Conservation (phyloP, 495 filamentous ascomycete genomes). For the Penicillium atrosanguineum region DNA sequence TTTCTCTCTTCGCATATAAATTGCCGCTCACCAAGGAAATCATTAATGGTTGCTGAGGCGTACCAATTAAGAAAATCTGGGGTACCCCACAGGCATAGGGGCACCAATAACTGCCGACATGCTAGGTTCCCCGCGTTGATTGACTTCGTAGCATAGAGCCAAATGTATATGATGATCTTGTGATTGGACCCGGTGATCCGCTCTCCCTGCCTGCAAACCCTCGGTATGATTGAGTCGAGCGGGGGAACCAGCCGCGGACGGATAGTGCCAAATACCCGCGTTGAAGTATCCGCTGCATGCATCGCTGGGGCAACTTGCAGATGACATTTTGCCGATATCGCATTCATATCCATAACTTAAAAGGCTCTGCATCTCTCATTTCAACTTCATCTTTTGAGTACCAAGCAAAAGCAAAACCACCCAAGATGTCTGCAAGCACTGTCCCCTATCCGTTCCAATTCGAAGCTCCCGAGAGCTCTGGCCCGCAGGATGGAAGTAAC, state of each 20-base stretch:
- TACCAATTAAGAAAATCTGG: no score
- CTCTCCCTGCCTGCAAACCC: not conserved
- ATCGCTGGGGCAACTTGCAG: not conserved
- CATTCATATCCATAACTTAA: not conserved
- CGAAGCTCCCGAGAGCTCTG: conserved; percentile 6
- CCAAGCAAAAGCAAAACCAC: not conserved
- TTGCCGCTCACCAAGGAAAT: no score
- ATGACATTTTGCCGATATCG: conserved; percentile 8
- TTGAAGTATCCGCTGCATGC: conserved; percentile 3
- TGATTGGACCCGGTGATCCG: no score
- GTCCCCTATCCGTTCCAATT: conserved; percentile 37
- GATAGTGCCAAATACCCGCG: conserved; percentile 13
- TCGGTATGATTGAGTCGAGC: not conserved
- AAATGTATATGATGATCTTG: no score
- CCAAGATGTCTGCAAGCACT: conserved; percentile 17
- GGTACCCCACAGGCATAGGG: no score
- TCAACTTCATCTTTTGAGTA: no score
- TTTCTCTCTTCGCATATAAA: no score
- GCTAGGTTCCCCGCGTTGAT: no score
- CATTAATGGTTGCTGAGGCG: no score
- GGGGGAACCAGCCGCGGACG: conserved; percentile 6
- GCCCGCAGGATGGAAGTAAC: conserved; percentile 9
- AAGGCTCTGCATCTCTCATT: not conserved
- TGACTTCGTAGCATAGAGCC: no score
- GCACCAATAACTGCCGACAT: no score